Evolutionary conservation across 2,329 filamentous ascomycete genomes (phyloP), one percentile per base, ranked within the genome.

Genomic region (Bipolaris bicolor): DNA sequence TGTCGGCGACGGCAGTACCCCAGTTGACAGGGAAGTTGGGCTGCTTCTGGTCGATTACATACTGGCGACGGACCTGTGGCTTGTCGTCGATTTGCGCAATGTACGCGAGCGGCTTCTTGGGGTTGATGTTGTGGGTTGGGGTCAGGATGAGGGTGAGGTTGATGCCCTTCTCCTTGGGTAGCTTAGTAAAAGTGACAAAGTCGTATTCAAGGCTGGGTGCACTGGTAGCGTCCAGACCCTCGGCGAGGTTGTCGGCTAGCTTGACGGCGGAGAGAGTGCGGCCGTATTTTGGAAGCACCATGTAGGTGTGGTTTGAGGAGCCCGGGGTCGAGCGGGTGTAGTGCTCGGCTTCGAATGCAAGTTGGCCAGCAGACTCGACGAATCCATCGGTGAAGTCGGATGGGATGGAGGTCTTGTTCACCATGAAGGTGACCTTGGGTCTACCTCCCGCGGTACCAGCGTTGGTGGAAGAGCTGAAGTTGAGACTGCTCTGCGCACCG

Each of bases 101-200:
- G 60, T 83, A 86, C 5, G 76, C 76, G 68, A 86, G 81, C 2
- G 77, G 79, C 1, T 77, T 74, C 20, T 75, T 72, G 0, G 83
- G 83, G 53, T 84, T 79, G 5, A 81, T 79, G 63, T 86, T 85
- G 4, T 85, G 76, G 0, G 79, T 76, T 3, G 77, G 74, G 1
- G 75, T 76, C 18, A 81, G 76, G 33, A 78, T 77, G 20, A 81
- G 67, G 1, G 77, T 78, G 1, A 80, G 55, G 45, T 76, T 76
- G 11, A 75, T 65, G 2, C 67, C 62, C 26, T 74, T 77, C 7
- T 68, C 57, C 6, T 62, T 33, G 2, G 72, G 67, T 0, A 71
- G 73, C 6, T 69, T 60, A 1, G 73, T 73, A 57, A 76, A 76
- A 26, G 75, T 75, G 33, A 72, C 61, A 51, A 77, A 74, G 60